Evolutionary conservation across 768 basidiomycete species (phyloP).

Genomic region (Tricholoma matsutake): DNA sequence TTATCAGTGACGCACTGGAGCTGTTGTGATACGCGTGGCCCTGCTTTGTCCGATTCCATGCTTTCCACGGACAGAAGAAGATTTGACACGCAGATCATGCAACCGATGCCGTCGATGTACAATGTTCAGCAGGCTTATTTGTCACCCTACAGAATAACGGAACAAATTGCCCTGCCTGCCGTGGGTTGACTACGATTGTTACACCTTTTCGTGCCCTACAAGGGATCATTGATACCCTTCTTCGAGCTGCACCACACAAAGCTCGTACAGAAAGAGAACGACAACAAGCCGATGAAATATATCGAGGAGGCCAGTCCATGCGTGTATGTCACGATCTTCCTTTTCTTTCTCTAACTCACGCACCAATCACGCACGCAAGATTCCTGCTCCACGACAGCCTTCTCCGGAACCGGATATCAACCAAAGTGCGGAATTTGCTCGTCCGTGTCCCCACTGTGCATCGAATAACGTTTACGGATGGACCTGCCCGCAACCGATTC

Average conservation of each 20-base stretch:
- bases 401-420: constrained; percentile 76
- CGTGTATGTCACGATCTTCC: constrained; percentile 40
- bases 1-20: constrained; percentile 2
- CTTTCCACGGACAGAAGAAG: neutral
- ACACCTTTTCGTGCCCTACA: constrained; percentile 74
- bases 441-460: constrained; percentile 78
- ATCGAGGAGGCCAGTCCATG: constrained; percentile 57
- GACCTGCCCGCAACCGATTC: constrained; percentile 77
- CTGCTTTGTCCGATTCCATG: neutral
- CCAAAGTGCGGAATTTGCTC: constrained; percentile 59
- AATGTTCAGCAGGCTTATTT: constrained; percentile 10
- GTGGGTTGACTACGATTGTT: constrained; percentile 63
- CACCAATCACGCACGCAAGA: constrained; percentile 36
- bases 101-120: neutral
- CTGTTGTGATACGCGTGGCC: neutral
- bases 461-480: constrained; percentile 73
- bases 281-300: constrained; percentile 80
- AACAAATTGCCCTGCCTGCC: constrained; percentile 80
- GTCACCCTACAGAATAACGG: constrained; percentile 65
- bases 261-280: constrained; percentile 68
- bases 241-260: constrained; percentile 68
- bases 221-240: constrained; percentile 64
- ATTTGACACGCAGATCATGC: neutral
- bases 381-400: constrained; percentile 70
- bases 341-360: constrained; percentile 7